Evolutionary conservation across 2,329 filamentous ascomycete species (phyloP), one percentile per base, ranked within the genome.

Genomic region (Aspergillus flavus): DNA sequence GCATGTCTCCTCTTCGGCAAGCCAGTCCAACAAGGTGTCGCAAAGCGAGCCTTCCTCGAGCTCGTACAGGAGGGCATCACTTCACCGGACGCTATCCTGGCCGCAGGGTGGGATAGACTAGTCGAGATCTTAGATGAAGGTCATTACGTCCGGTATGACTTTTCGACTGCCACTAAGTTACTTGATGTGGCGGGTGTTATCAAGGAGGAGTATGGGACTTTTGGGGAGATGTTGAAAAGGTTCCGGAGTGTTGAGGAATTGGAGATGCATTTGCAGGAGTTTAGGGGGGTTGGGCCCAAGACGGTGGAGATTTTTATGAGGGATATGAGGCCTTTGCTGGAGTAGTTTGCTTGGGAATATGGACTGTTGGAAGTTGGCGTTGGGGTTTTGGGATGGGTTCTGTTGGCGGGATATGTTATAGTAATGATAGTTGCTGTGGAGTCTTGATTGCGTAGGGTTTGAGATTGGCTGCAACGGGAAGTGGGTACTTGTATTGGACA

Each of bases 1-100:
- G 66, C 66, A 19, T 66, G 63, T 52, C 58, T 68, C 6, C 61
- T 68, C 4, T 65, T 68, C 52, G 65, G 63, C 21, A 68, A 68
- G 55, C 63, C 66, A 4, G 60, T 68, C 21, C 66, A 68, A 41
- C 66, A 68, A 52, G 48, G 46, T 12, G 58, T 68, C 3, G 66
- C 66, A 4, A 60, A 58, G 52, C 57, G 48, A 23, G 65, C 66
- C n/a, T 67, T 63, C 48, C 30, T 53, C 3, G 53, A 58, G 16
- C 61, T 68, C 10, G 43, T 63, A 2, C 45, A 60, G 19, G 19
- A 66, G 4, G 58, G 53, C 43, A 62, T 68, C 50, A 62, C 63
- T 14, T 67, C 66, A 4, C 65, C 66, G 1, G 57, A 63, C 16
- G 61, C 66, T 7, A 62, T 68, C 32, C 36, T 61, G 1, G 52